Evolutionary conservation across 129 eudicot genomes (phyloP).

Genomic region (Flaveria sonorensis): DNA sequence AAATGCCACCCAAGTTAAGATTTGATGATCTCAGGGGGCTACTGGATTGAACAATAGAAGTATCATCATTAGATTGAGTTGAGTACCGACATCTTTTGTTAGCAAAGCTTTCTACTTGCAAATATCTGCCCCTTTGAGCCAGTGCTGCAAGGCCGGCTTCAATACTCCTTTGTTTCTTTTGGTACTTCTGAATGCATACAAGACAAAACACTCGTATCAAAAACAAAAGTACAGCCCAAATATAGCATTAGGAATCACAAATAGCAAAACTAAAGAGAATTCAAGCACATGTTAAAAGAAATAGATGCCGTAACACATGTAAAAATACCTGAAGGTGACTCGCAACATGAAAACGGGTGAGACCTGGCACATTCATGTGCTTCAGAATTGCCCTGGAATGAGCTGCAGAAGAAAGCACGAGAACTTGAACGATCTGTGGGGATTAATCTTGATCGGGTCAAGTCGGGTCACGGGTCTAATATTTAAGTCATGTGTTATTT

Average conservation of each 20-base stretch:
- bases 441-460: too few species aligned
- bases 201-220: conserved; percentile 6
- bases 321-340: conserved; percentile 35
- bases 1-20: conserved; percentile 11
- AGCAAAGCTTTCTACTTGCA: conserved; percentile 5
- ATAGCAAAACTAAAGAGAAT: not conserved
- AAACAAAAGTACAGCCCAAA: not conserved
- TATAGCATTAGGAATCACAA: not conserved
- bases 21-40: not conserved
- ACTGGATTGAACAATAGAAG: conserved; percentile 1
- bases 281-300: not conserved
- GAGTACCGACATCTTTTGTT: not conserved
- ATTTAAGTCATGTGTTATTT: too few species aligned
- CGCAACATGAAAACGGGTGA: conserved; percentile 29
- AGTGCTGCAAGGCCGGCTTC: not conserved
- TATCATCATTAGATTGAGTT: not conserved
- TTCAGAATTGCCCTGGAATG: conserved; percentile 3
- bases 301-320: not conserved
- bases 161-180: not conserved
- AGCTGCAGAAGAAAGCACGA: conserved; percentile 19
- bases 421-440: not conserved
- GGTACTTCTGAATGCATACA: conserved; percentile 16
- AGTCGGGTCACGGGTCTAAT: too few species aligned
- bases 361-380: conserved; percentile 23
- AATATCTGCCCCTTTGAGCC: not conserved